Evolutionary conservation across 805 yeast genomes (phyloP).

Genomic region (Candida verbasci): DNA sequence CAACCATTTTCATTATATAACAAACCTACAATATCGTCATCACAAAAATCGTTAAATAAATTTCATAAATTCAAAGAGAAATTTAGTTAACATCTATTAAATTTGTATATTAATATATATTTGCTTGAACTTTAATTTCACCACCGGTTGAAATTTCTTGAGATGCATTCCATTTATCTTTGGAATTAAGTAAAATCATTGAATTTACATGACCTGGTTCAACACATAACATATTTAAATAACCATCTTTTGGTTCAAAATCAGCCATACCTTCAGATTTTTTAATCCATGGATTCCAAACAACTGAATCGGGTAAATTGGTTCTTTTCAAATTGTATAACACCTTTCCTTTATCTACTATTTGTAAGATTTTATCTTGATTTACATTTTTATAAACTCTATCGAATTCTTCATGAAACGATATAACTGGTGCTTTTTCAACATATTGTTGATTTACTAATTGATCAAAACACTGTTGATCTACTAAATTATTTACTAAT

Average conservation of each 20-base stretch:
- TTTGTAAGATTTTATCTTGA: conserved; percentile 53
- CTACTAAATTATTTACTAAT: conserved; percentile 72
- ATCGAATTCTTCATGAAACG: conserved; percentile 77
- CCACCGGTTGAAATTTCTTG: conserved; percentile 60
- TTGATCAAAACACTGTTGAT: conserved; percentile 72
- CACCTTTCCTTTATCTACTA: conserved; percentile 68
- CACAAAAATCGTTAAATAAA: conserved; percentile 33
- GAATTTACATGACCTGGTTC: conserved; percentile 89
- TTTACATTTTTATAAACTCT: conserved; percentile 70
- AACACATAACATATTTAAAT: conserved; percentile 82
- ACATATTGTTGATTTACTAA: conserved; percentile 55
- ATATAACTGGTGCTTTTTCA: conserved; percentile 72
- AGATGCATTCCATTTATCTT: conserved; percentile 69
- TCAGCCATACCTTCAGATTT: conserved; percentile 83
- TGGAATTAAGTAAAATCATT: conserved; percentile 61
- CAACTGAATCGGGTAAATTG: conserved; percentile 69
- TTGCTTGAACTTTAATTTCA: conserved; percentile 56
- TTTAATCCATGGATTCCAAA: conserved; percentile 96
- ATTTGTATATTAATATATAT: conserved; percentile 23
- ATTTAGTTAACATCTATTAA: conserved; percentile 15
- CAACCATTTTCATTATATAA: conserved; percentile 27
- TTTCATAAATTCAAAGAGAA: conserved; percentile 31
- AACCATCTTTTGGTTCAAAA: conserved; percentile 83
- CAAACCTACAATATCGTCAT: conserved; percentile 39
- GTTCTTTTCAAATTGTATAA: conserved; percentile 61